Evolutionary conservation across 768 basidiomycete species (phyloP).

Genomic region (Auriscalpium vulgare): DNA sequence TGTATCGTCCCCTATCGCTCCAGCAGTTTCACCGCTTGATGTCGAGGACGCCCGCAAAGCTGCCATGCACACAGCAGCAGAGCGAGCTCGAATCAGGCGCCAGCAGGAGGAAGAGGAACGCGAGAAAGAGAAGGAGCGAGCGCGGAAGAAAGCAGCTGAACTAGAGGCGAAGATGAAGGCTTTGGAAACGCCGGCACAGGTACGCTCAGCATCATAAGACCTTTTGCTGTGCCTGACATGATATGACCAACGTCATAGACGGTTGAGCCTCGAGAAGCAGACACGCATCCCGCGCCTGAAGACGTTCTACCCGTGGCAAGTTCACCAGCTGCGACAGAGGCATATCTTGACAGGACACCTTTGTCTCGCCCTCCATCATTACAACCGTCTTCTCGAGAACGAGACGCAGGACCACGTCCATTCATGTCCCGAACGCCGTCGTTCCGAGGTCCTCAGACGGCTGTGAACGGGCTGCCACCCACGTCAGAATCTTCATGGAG

Average conservation of each 20-base stretch:
- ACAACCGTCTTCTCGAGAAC: constrained; percentile 19
- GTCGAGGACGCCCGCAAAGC: constrained; percentile 64
- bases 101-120: constrained; percentile 81
- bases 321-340: background rate
- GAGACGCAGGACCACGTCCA: constrained; percentile 1
- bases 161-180: constrained; percentile 60
- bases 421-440: constrained; percentile 10
- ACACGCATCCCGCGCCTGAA: no score
- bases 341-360: background rate
- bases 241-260: no score
- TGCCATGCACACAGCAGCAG: constrained; percentile 79
- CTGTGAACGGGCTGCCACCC: background rate
- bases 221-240: background rate
- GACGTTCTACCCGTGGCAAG: no score
- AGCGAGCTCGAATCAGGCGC: constrained; percentile 70
- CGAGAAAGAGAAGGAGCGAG: constrained; percentile 73
- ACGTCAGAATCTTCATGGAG: constrained; percentile 59
- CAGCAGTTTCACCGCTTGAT: constrained; percentile 18
- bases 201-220: background rate
- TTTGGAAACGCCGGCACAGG: constrained; percentile 7
- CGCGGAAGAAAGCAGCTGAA: constrained; percentile 70
- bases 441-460: constrained; percentile 10
- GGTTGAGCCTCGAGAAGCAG: no score
- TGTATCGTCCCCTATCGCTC: constrained; percentile 11
- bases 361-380: constrained; percentile 19